These are phyloP conservation scores for Penicillium polonicum DNA, from an alignment of 2,329 filamentous ascomycete genomes.

Conservation along the genomic window DNA sequence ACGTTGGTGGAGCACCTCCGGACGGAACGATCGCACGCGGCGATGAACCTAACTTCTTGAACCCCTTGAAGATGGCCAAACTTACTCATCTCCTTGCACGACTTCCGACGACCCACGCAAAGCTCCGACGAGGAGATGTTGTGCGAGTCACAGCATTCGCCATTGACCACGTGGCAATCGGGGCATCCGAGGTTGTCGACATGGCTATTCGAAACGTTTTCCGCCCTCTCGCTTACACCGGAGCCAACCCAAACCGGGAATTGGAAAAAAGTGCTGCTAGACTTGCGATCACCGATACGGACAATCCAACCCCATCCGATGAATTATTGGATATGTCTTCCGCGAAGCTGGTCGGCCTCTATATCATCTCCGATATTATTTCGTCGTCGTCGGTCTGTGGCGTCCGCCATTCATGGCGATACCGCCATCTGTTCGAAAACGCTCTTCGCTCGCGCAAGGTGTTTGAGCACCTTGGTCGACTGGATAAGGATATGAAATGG, in stretches of 20 bases:
- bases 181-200: constrained; percentile 87
- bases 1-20: constrained; percentile 41
- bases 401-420: constrained; percentile 82
- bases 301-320: constrained; percentile 33
- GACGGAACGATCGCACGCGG: constrained; percentile 40
- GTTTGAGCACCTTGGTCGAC: constrained; percentile 72
- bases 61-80: constrained; percentile 79
- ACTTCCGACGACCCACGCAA: constrained; percentile 71
- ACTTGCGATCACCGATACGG: constrained; percentile 39
- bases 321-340: constrained; percentile 64
- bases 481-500: constrained; percentile 73
- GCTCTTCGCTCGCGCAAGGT: constrained; percentile 66
- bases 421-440: constrained; percentile 74
- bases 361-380: constrained; percentile 76
- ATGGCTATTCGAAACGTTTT: constrained; percentile 81
- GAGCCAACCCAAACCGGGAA: constrained; percentile 61
- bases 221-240: constrained; percentile 70
- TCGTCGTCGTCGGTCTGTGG: constrained; percentile 73
- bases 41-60: constrained; percentile 66
- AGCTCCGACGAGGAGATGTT: constrained; percentile 78
- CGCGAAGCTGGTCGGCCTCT: constrained; percentile 76
- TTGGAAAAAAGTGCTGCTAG: constrained; percentile 30
- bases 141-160: constrained; percentile 85
- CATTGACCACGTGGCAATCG: constrained; percentile 78
- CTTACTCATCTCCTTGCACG: constrained; percentile 80